Percentiles rank a stretch among this genome's conserved stretches.
Conservation (phyloP, 1,139 yeast genomes). For the Blastobotrys raffinosifermentans region DNA sequence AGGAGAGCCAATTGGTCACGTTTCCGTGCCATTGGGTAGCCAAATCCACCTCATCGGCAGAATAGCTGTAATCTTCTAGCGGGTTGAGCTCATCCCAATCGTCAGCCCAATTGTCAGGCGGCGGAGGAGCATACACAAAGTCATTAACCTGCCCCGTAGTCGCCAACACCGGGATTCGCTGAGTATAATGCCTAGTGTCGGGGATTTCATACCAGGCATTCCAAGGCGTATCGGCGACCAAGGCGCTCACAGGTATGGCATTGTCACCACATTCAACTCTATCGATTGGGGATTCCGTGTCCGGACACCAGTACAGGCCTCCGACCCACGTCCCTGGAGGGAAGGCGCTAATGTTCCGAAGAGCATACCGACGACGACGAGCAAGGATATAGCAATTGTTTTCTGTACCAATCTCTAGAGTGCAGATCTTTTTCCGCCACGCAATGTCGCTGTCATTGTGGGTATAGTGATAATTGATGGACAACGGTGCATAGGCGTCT, state of each 20-base stretch:
- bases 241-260: conserved; percentile 15
- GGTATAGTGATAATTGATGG: conserved; percentile 9
- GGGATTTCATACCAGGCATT: conserved; percentile 6
- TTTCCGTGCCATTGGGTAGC: too few species aligned
- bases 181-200: conserved; percentile 12
- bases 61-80: background rate
- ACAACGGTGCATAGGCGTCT: conserved; percentile 7
- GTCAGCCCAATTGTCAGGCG: background rate
- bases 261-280: too few species aligned
- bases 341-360: conserved; percentile 41
- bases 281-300: conserved; percentile 26
- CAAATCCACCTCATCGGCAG: background rate
- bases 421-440: conserved; percentile 24
- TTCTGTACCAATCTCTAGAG: conserved; percentile 11
- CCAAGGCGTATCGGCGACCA: conserved; percentile 2
- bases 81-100: too few species aligned
- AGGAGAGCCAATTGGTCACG: too few species aligned
- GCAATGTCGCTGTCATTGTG: conserved; percentile 19
- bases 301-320: conserved; percentile 50
- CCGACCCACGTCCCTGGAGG: conserved; percentile 60
- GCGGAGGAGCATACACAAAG: background rate
- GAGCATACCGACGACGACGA: conserved; percentile 48
- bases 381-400: conserved; percentile 50
- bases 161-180: background rate
- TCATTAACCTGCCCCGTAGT: background rate